Conservation (phyloP, 2,329 filamentous ascomycete species). For the Acrocalymma vagum region DNA sequence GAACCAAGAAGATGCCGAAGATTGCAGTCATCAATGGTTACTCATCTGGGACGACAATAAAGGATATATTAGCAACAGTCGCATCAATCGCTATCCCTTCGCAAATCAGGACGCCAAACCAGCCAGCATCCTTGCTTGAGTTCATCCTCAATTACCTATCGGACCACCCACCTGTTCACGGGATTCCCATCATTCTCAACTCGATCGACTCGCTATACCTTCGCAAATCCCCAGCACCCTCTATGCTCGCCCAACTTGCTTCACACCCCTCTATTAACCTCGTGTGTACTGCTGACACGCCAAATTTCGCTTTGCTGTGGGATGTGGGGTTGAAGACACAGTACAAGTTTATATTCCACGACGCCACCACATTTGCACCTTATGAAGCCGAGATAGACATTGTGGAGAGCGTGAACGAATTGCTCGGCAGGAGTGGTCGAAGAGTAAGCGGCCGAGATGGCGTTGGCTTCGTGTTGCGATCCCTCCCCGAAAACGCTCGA, state of each 20-base stretch:
- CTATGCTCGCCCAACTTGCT: slow-evolving; percentile 78
- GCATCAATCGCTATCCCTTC: slow-evolving; percentile 66
- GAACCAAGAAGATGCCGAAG: slow-evolving; percentile 55
- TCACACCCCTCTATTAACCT: slow-evolving; percentile 76
- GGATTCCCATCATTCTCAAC: slow-evolving; percentile 78
- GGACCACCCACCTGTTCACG: slow-evolving; percentile 39
- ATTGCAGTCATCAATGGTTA: slow-evolving; percentile 93
- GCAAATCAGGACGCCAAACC: slow-evolving; percentile 66
- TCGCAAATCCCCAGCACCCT: slow-evolving; percentile 74
- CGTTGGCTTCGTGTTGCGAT: slow-evolving; percentile 88
- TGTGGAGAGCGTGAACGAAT: slow-evolving; percentile 88
- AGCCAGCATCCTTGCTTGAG: slow-evolving; percentile 74
- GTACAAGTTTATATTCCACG: slow-evolving; percentile 90
- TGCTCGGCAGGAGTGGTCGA: slow-evolving; percentile 81
- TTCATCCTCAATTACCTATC: slow-evolving; percentile 70
- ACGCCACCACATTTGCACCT: slow-evolving; percentile 87
- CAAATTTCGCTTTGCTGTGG: slow-evolving; percentile 89
- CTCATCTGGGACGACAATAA: slow-evolving; percentile 68
- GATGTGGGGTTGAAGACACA: slow-evolving; percentile 83
- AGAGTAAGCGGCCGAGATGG: slow-evolving; percentile 89
- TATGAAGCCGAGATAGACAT: slow-evolving; percentile 79
- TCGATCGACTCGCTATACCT: slow-evolving; percentile 84
- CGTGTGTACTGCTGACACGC: slow-evolving; percentile 84
- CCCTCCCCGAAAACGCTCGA: slow-evolving; percentile 89
- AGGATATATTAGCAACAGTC: slow-evolving; percentile 75